Percentiles rank a stretch among this genome's conserved stretches.
Evolutionary conservation across 2,329 filamentous ascomycete species (phyloP).

Genomic region (Monilinia polystroma): DNA sequence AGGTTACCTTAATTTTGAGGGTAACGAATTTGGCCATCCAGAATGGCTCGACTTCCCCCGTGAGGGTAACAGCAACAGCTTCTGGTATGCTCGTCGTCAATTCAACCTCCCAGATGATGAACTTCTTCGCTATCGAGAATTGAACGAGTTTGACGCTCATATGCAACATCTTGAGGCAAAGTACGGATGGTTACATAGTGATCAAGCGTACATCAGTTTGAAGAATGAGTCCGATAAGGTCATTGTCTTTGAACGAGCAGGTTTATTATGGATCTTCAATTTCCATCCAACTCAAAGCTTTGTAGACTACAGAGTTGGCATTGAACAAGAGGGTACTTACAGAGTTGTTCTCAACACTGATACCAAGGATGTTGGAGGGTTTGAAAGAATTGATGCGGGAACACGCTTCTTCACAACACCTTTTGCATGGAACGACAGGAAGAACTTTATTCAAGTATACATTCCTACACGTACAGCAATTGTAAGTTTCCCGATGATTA

Average conservation of each 20-base stretch:
- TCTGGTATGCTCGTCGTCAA: slow-evolving; percentile 91
- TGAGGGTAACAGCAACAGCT: slow-evolving; percentile 87
- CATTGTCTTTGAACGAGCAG: slow-evolving; percentile 90
- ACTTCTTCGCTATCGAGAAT: slow-evolving; percentile 81
- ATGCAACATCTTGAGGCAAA: slow-evolving; percentile 89
- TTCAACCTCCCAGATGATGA: slow-evolving; percentile 87
- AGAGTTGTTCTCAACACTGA: slow-evolving; percentile 83
- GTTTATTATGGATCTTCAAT: slow-evolving; percentile 92
- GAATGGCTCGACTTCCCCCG: slow-evolving; percentile 99
- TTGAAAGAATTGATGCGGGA: slow-evolving; percentile 71
- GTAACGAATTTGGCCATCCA: slow-evolving; percentile 97
- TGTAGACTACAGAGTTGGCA: slow-evolving; percentile 86
- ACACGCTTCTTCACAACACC: slow-evolving; percentile 91
- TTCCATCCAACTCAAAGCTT: slow-evolving; percentile 85
- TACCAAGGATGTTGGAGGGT: slow-evolving; percentile 72
- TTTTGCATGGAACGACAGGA: slow-evolving; percentile 83
- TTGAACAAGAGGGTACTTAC: slow-evolving; percentile 84
- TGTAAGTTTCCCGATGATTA: slow-evolving; percentile 51
- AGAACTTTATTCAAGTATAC: slow-evolving; percentile 92
- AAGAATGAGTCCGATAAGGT: slow-evolving; percentile 95
- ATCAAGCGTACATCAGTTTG: slow-evolving; percentile 87
- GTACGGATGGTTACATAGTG: slow-evolving; percentile 84
- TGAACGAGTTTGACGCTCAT: slow-evolving; percentile 88
- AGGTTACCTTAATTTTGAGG: slow-evolving; percentile 97
- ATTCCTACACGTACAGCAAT: slow-evolving; percentile 80